These are phyloP conservation scores for Cyclotella atomus DNA, from an alignment of 108 stramenopile genomes.

Conservation along the genomic window DNA sequence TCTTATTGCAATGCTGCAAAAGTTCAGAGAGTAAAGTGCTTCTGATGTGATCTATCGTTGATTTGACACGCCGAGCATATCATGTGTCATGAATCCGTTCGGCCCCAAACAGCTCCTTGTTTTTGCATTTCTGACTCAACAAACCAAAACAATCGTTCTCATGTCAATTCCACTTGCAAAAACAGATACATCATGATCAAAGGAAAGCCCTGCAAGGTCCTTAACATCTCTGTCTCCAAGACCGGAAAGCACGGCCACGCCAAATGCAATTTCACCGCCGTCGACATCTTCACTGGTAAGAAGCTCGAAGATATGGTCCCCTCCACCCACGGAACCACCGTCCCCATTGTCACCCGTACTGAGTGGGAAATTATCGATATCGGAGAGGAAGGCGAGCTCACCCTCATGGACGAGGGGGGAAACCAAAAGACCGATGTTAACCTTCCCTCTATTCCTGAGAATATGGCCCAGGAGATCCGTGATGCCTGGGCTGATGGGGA, in stretches of 20 bases:
- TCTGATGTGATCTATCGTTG: too few species aligned
- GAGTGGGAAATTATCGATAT: slow-evolving; percentile 99
- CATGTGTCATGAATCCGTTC: too few species aligned
- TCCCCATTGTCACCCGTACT: slow-evolving; percentile 93
- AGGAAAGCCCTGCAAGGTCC: slow-evolving; percentile 99
- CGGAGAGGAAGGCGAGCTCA: slow-evolving; percentile 93
- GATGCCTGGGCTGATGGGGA: slow-evolving; percentile 93
- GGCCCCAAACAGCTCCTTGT: too few species aligned
- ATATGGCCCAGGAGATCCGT: slow-evolving; percentile 92
- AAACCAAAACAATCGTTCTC: not conserved
- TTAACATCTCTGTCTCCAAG: slow-evolving; percentile 98
- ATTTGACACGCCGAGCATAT: too few species aligned
- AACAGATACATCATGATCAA: slow-evolving; percentile 95
- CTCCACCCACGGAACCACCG: slow-evolving; percentile 96
- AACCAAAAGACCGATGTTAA: slow-evolving; percentile 98
- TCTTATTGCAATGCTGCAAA: too few species aligned
- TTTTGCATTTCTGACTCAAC: too few species aligned
- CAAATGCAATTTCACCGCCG: slow-evolving; percentile 99
- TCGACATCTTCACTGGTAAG: slow-evolving; percentile 99
- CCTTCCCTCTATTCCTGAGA: slow-evolving; percentile 91
- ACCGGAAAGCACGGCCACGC: slow-evolving; percentile 99
- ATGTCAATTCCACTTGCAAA: slow-evolving; percentile 1
- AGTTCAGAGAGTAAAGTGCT: too few species aligned
- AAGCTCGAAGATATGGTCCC: slow-evolving; percentile 99
- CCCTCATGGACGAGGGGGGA: slow-evolving; percentile 97